These are phyloP conservation scores for Populus euphratica DNA, from an alignment of 345 rosid species.

Conservation along the genomic window DNA sequence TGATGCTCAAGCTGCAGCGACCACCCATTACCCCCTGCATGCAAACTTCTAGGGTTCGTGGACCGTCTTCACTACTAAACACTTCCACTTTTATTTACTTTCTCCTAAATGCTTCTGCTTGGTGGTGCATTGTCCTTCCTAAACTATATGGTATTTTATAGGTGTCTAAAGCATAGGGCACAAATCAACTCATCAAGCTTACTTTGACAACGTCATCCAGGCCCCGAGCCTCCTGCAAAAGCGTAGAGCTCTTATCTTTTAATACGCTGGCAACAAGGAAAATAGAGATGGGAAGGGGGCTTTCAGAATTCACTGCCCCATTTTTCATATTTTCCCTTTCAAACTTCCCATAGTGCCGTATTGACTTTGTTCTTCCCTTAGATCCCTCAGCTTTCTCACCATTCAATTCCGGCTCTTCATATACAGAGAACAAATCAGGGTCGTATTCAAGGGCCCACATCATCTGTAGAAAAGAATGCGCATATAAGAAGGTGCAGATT, in stretches of 20 bases:
- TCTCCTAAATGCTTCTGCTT: background rate
- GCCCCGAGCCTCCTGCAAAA: conserved; percentile 82
- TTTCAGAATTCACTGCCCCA: conserved; percentile 46
- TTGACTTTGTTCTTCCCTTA: conserved; percentile 57
- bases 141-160: background rate
- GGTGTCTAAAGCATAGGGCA: background rate
- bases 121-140: background rate
- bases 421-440: conserved; percentile 67
- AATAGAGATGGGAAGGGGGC: conserved; percentile 84
- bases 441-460: conserved; percentile 99
- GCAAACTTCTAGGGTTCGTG: background rate
- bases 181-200: conserved; percentile 12
- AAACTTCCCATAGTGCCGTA: conserved; percentile 71
- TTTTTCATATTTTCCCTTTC: conserved; percentile 84
- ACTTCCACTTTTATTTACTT: background rate
- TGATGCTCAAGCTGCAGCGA: background rate
- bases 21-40: background rate
- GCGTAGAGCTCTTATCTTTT: conserved; percentile 86
- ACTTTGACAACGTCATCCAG: conserved; percentile 95
- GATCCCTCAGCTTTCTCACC: conserved; percentile 48
- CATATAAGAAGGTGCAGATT: conserved; percentile 3
- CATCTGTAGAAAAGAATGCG: conserved; percentile 54
- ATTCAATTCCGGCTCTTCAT: conserved; percentile 56
- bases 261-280: conserved; percentile 96
- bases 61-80: background rate